A percentile compares a stretch with the other conserved stretches of the same genome.
Evolutionary conservation across 202 grass and related monocot genomes (phyloP).

Genomic region (Eragrostis tef): DNA sequence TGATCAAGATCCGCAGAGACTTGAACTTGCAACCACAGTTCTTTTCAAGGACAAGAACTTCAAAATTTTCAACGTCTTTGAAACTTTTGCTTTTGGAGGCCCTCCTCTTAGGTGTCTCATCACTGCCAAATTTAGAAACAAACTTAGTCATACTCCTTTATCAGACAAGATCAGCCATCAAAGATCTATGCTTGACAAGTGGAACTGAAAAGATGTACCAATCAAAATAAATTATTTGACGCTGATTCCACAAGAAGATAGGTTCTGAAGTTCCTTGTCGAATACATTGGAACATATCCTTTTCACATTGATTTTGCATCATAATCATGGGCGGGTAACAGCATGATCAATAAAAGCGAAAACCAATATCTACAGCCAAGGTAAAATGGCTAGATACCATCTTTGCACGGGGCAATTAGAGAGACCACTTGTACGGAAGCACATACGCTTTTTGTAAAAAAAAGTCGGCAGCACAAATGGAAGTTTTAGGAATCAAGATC

Average conservation of each 20-base stretch:
- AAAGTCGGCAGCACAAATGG: constrained; percentile 1
- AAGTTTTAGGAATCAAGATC: constrained; percentile 27
- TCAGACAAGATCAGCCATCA: constrained; percentile 26
- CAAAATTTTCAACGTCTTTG: constrained; percentile 63
- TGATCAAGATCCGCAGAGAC: constrained; percentile 57
- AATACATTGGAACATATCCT: constrained; percentile 28
- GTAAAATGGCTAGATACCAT: neutral
- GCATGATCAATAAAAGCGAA: constrained; percentile 33
- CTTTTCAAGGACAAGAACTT: constrained; percentile 62
- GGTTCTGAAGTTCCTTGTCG: constrained; percentile 37
- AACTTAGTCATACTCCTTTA: neutral
- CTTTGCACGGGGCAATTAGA: constrained; percentile 8
- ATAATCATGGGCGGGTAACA: constrained; percentile 35
- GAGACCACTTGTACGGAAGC: constrained; percentile 10
- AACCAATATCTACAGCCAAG: neutral
- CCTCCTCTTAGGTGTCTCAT: constrained; percentile 67
- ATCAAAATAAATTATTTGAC: constrained; percentile 20
- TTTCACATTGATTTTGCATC: constrained; percentile 46
- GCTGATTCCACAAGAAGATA: constrained; percentile 12
- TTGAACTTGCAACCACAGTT: constrained; percentile 71
- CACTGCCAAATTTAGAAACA: constrained; percentile 52
- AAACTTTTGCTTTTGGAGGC: constrained; percentile 50
- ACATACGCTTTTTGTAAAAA: constrained; percentile 13
- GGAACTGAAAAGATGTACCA: constrained; percentile 8
- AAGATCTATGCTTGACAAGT: neutral